Percentiles rank a stretch among this genome's conserved stretches.
Evolutionary conservation across 2,329 filamentous ascomycete species (phyloP).

Genomic region (Diaporthe ilicicola): DNA sequence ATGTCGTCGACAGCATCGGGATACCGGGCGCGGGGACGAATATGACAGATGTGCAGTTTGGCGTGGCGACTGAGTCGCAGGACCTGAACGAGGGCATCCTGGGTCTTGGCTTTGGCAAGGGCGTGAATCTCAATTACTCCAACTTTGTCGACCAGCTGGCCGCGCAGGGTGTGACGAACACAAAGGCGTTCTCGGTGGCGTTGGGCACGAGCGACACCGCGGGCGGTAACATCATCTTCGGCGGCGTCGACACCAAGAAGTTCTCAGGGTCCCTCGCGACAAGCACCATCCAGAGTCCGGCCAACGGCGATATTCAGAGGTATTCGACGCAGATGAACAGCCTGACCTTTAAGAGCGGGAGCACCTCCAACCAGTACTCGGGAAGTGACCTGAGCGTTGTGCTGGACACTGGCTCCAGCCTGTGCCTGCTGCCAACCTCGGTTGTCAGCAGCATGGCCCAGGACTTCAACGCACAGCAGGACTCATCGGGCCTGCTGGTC

Average conservation of each 20-base stretch:
- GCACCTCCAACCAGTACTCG: constrained; percentile 35
- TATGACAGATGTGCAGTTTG: constrained; percentile 63
- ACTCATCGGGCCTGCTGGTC: constrained; percentile 50
- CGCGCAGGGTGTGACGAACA: constrained; percentile 56
- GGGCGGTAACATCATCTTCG: constrained; percentile 50
- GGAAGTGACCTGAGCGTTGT: constrained; percentile 55
- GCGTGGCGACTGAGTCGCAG: constrained; percentile 58
- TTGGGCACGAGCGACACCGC: constrained; percentile 41
- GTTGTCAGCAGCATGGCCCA: constrained; percentile 57
- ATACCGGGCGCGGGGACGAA: constrained; percentile 42
- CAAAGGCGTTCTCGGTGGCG: constrained; percentile 44
- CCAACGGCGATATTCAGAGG: constrained; percentile 41
- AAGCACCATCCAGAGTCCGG: constrained; percentile 41
- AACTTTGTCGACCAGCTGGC: constrained; percentile 57
- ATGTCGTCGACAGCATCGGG: constrained; percentile 51
- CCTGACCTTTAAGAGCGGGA: constrained; percentile 45
- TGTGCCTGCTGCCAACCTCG: constrained; percentile 70
- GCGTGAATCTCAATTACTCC: constrained; percentile 50
- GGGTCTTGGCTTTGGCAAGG: constrained; percentile 71
- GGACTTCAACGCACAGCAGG: constrained; percentile 55
- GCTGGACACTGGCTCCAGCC: constrained; percentile 73
- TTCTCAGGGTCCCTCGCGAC: constrained; percentile 48
- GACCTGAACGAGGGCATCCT: constrained; percentile 65
- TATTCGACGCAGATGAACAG: constrained; percentile 54
- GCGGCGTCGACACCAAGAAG: constrained; percentile 56